phyloP scores from a whole-genome alignment of 331 rosid species.

The Erythrophleum ivorense region DNA sequence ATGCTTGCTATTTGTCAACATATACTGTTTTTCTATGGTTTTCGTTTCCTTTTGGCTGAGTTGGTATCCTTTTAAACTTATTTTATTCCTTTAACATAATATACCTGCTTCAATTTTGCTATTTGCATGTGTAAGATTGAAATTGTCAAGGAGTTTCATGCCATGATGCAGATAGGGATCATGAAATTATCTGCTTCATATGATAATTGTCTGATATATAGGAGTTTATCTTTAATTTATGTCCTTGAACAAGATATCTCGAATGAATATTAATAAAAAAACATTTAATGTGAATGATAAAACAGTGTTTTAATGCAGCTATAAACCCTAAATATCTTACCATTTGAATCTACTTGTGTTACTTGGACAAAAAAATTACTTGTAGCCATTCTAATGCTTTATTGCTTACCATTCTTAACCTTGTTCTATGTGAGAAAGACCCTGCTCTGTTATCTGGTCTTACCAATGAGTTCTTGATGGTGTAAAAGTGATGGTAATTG shows the following conservation, averaged over 20 bases:
- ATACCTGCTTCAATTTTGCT: conserved; percentile 13
- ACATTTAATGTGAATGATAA: background rate
- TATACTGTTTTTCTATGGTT: background rate
- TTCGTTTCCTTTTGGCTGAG: background rate
- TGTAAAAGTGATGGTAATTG: background rate
- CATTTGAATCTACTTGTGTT: conserved; percentile 17
- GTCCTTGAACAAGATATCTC: background rate
- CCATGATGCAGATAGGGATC: conserved; percentile 4
- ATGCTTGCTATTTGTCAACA: background rate
- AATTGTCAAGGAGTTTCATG: background rate
- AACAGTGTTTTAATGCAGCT: conserved; percentile 1
- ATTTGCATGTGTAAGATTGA: background rate
- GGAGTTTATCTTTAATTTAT: conserved; percentile 8
- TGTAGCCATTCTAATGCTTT: conserved; percentile 5
- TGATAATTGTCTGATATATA: background rate
- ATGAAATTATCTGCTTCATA: conserved; percentile 14
- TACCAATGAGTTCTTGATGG: conserved; percentile 27
- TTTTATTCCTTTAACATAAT: background rate
- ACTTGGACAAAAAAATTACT: background rate
- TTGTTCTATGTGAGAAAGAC: conserved; percentile 22
- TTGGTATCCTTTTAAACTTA: background rate
- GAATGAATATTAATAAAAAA: background rate
- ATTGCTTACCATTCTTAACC: conserved; percentile 14
- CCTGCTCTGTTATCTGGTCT: conserved; percentile 26
- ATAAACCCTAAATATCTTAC: background rate